Percentiles rank a stretch among this genome's conserved stretches.
Conservation (phyloP, 2,329 filamentous ascomycete species). For the Allantophomopsis lycopodina region DNA sequence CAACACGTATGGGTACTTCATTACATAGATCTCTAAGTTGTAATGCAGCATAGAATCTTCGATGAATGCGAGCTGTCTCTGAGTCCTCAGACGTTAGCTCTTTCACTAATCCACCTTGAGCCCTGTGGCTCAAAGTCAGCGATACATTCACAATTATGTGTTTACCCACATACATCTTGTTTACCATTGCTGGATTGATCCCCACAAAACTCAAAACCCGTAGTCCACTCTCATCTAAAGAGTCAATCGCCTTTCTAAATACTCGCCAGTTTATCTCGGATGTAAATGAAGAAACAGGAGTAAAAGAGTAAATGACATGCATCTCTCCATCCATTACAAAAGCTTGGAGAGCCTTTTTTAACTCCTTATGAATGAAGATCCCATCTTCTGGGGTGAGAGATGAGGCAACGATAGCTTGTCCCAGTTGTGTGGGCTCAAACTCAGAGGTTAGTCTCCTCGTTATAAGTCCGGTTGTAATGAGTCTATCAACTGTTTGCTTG, state of each 20-base stretch:
- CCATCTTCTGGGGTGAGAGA: conserved; percentile 64
- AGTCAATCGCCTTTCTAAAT: conserved; percentile 58
- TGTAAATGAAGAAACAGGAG: conserved; percentile 48
- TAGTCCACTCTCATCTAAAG: conserved; percentile 56
- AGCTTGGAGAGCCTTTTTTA: conserved; percentile 50
- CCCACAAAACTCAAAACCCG: conserved; percentile 56
- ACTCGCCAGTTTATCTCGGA: conserved; percentile 55
- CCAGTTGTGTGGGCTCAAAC: conserved; percentile 50
- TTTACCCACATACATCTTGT: conserved; percentile 40
- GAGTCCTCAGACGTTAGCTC: conserved; percentile 47
- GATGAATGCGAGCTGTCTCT: conserved; percentile 48
- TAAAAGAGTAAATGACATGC: conserved; percentile 68
- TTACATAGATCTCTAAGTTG: conserved; percentile 71
- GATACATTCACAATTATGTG: not conserved
- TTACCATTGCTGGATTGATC: conserved; percentile 52
- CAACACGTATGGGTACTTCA: conserved; percentile 55
- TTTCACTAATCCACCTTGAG: conserved; percentile 50
- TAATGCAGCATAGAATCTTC: conserved; percentile 60
- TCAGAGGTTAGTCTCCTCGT: conserved; percentile 30
- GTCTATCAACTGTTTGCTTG: conserved; percentile 41
- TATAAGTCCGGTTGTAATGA: conserved; percentile 42
- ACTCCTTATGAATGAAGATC: conserved; percentile 56
- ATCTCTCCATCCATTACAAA: conserved; percentile 75
- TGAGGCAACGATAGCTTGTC: conserved; percentile 58
- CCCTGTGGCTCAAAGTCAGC: conserved; percentile 28